These are phyloP conservation scores for Leccinum aurantiacum DNA, from an alignment of 768 basidiomycete species.

Conservation along the genomic window DNA sequence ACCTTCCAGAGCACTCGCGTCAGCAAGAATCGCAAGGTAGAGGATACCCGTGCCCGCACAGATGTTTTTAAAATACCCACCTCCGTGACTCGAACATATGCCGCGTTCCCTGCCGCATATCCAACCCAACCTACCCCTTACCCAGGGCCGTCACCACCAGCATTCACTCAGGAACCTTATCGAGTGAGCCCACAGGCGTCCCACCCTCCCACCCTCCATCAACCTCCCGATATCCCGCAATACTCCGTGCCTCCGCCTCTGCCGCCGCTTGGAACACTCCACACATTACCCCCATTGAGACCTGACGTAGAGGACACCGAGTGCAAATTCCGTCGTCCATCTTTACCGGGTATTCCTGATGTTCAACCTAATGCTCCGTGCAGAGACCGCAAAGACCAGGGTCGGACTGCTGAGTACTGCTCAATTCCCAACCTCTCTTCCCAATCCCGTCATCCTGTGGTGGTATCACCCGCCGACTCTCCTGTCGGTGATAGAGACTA, in stretches of 20 bases:
- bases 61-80: conserved; percentile 35
- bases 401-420: conserved; percentile 16
- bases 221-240: conserved; percentile 27
- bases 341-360: conserved; percentile 21
- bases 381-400: conserved; percentile 19
- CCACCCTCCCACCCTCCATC: conserved; percentile 21
- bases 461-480: background rate
- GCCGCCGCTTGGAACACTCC: conserved; percentile 21
- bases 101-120: conserved; percentile 41
- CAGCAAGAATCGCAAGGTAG: conserved; percentile 47
- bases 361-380: conserved; percentile 5
- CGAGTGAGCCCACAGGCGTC: conserved; percentile 24
- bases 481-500: conserved; percentile 15
- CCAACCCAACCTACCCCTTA: conserved; percentile 26
- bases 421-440: background rate
- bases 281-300: conserved; percentile 31
- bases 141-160: conserved; percentile 22
- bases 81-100: conserved; percentile 39
- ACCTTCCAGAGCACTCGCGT: conserved; percentile 69
- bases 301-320: conserved; percentile 27
- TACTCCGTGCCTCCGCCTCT: conserved; percentile 29
- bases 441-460: conserved; percentile 5
- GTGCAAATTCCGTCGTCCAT: conserved; percentile 34
- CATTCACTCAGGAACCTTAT: conserved; percentile 27
- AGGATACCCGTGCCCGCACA: conserved; percentile 36